Conservation (phyloP, 2,329 filamentous ascomycete species). For the Alternaria consortialis region DNA sequence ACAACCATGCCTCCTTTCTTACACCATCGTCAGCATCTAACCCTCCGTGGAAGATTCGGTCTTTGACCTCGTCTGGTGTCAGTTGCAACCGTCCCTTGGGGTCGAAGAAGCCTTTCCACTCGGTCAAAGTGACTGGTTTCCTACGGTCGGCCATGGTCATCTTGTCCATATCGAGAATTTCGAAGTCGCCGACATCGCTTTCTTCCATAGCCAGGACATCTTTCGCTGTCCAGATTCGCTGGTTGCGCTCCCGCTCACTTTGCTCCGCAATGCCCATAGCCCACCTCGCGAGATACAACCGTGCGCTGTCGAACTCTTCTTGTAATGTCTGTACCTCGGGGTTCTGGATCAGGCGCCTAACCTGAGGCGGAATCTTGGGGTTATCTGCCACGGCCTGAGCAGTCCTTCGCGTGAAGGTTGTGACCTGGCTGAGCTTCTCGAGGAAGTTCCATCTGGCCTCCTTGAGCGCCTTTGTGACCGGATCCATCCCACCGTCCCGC, state of each 20-base stretch:
- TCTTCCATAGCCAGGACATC: conserved; percentile 95
- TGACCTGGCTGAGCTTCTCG: conserved; percentile 97
- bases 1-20: conserved; percentile 95
- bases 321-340: conserved; percentile 95
- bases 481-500: conserved; percentile 83
- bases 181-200: conserved; percentile 94
- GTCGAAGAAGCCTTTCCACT: conserved; percentile 95
- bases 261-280: conserved; percentile 99
- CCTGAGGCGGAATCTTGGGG: conserved; percentile 86
- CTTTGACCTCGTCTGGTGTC: conserved; percentile 92
- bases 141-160: conserved; percentile 79
- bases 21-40: conserved; percentile 89
- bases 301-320: conserved; percentile 96
- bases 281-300: conserved; percentile 94
- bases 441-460: conserved; percentile 96
- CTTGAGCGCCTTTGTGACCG: conserved; percentile 90
- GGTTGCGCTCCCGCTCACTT: conserved; percentile 84
- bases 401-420: conserved; percentile 90
- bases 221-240: conserved; percentile 90
- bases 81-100: conserved; percentile 77
- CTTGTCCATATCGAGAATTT: conserved; percentile 83
- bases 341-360: conserved; percentile 83
- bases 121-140: conserved; percentile 78
- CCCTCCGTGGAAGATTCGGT: conserved; percentile 95
- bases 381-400: conserved; percentile 93